Base-by-base conservation (phyloP, 148 eudicot species). In the Dysphania ambrosioides region DNA sequence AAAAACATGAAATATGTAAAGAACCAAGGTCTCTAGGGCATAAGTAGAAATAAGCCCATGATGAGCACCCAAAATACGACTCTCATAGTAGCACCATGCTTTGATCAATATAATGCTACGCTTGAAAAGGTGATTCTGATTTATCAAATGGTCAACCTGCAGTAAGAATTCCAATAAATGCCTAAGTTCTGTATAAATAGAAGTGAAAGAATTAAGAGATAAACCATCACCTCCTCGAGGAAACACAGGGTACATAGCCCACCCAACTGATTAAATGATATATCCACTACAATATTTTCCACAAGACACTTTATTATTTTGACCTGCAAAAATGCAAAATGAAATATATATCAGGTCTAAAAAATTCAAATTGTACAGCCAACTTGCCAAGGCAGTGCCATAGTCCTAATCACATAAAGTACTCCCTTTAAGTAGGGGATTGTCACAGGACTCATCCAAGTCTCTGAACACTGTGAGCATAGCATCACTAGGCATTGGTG, bases 61-160 rank as follows among this genome's bases (percentile, higher is more conserved):
- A 86, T 91, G 98, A 82, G 98, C 98, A 80, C 98, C 98, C 82
- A 93, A 80, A 77, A 93, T 86, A 40, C 98, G 97, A 79, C 98
- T 93, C 83, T 93, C 98, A 66, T 93, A 93, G 65, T 93, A 93
- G 78, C 98, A 93, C 98, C 98, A 93, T 2, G 98, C 98, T 84
- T 93, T 93, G 16, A 93, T 91, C 74, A 93, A 85, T 79, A 93
- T 93, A 78, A 93, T 85, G 83, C 98, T 93, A 41, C 97, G 98
- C 84, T 93, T 93, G 77, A 91, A 91, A 62, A 93, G 80, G 87
- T 93, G 98, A 71, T 91, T 85, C 77, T 86, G 97, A 71, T 75
- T 85, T 80, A 93, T 91, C 83, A 91, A 64, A 82, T 83, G 76
- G 78, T 93, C 97, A 81, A 93, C 91, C 98, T 93, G 73, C 84